These are phyloP conservation scores for Paraglomus brasilianum DNA, from an alignment of 192 early-diverging fungal species.

Conservation along the genomic window DNA sequence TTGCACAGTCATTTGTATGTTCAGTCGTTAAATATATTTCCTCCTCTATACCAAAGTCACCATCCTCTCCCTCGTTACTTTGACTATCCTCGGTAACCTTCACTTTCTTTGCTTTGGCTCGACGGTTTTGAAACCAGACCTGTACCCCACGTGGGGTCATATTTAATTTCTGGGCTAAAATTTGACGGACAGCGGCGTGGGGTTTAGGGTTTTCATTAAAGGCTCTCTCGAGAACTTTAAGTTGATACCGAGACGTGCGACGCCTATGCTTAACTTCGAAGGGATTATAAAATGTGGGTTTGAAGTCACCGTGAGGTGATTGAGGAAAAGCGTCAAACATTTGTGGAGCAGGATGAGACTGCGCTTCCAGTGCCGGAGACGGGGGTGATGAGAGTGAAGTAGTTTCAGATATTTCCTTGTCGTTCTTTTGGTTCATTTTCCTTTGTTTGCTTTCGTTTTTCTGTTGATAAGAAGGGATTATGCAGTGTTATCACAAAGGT, in stretches of 20 bases:
- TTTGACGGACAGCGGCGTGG: slow-evolving; percentile 57
- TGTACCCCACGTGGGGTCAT: slow-evolving; percentile 78
- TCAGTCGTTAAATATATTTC: neutral
- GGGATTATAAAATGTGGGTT: slow-evolving; percentile 72
- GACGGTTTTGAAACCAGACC: slow-evolving; percentile 85
- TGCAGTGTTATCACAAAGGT: too few species aligned
- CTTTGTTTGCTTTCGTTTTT: too few species aligned
- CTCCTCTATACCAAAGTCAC: neutral
- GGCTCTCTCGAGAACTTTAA: slow-evolving; percentile 65
- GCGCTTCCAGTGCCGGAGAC: too few species aligned
- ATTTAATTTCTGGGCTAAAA: slow-evolving; percentile 55
- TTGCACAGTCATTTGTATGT: slow-evolving; percentile 17
- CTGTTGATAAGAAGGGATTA: too few species aligned
- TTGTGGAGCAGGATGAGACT: slow-evolving; percentile 29
- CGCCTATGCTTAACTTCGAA: slow-evolving; percentile 75
- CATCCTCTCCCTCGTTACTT: neutral
- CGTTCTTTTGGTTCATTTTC: too few species aligned
- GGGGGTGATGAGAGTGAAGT: too few species aligned
- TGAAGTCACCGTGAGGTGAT: slow-evolving; percentile 53
- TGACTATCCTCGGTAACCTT: neutral
- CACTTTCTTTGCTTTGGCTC: slow-evolving; percentile 57
- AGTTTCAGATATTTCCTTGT: too few species aligned
- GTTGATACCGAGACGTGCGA: slow-evolving; percentile 71
- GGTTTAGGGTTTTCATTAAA: slow-evolving; percentile 72
- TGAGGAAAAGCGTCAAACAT: slow-evolving; percentile 33